Conservation (phyloP, 108 stramenopile species). For the Cyclostephanos tholiformis region DNA sequence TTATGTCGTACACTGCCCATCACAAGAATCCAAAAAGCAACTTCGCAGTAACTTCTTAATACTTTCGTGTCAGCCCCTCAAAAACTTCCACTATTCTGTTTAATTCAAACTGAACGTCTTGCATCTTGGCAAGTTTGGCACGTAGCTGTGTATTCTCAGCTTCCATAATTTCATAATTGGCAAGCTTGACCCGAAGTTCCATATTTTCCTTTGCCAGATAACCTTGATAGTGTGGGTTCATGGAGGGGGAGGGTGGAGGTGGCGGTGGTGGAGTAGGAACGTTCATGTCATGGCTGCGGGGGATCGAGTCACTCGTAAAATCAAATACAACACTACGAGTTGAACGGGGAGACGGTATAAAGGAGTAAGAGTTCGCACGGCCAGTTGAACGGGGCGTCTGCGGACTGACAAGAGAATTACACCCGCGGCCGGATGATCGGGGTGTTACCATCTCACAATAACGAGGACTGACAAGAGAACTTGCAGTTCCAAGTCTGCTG, state of each 20-base stretch:
- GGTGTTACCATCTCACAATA: constrained; percentile 33
- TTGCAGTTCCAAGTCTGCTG: constrained; percentile 3
- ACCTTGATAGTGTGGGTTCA: neutral
- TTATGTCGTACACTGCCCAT: too few species aligned
- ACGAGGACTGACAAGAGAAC: constrained; percentile 20
- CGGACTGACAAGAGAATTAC: constrained; percentile 17
- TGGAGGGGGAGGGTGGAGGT: constrained; percentile 1
- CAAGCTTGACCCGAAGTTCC: constrained; percentile 8
- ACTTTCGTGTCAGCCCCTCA: constrained; percentile 1
- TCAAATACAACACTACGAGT: constrained; percentile 4
- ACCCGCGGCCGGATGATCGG: constrained; percentile 37
- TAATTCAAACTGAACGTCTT: constrained; percentile 8
- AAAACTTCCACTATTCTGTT: constrained; percentile 5
- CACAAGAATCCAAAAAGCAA: too few species aligned
- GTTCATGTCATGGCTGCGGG: neutral
- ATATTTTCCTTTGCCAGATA: constrained; percentile 8
- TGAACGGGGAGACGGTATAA: neutral
- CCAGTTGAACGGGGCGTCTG: constrained; percentile 4
- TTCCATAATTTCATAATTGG: constrained; percentile 2
- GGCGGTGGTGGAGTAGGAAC: neutral
- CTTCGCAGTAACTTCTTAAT: neutral
- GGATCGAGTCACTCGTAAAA: constrained; percentile 6
- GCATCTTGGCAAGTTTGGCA: constrained; percentile 13
- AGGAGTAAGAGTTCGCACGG: neutral
- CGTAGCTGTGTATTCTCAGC: constrained; percentile 9